A percentile compares a stretch with the other conserved stretches of the same genome.
These are phyloP conservation scores for Neopestalotiopsis sp. DNA, from an alignment of 2,329 filamentous ascomycete genomes.

Conservation along the genomic window DNA sequence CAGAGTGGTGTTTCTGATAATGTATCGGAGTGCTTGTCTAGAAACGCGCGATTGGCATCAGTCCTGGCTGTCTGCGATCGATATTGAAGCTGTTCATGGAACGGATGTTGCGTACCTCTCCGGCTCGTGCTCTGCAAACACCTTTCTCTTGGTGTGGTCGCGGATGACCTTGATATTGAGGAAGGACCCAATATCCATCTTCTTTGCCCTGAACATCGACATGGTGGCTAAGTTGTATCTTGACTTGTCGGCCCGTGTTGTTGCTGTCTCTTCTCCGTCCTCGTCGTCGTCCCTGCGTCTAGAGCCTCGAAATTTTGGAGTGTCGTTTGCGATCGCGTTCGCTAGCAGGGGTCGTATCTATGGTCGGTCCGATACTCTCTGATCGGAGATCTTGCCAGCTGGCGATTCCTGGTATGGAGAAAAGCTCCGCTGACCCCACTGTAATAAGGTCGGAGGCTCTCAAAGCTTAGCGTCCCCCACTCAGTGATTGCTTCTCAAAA, in stretches of 20 bases:
- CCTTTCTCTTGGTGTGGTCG: constrained; percentile 96
- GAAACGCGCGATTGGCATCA: background rate
- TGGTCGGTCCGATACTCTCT: background rate
- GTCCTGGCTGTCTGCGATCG: background rate
- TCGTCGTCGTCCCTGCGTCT: background rate
- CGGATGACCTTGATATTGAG: constrained; percentile 87
- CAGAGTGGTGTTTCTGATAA: constrained; percentile 90
- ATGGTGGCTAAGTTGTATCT: constrained; percentile 50
- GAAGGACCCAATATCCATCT: constrained; percentile 86
- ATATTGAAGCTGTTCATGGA: background rate
- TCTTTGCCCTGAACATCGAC: constrained; percentile 89
- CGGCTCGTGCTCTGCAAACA: constrained; percentile 84
- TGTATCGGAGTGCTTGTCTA: constrained; percentile 91
- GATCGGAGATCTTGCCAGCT: background rate
- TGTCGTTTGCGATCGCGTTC: background rate
- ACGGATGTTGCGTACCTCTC: constrained; percentile 69
- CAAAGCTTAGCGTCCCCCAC: constrained; percentile 1
- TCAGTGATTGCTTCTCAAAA: background rate
- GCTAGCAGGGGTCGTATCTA: background rate
- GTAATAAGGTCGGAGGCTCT: background rate
- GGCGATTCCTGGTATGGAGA: background rate
- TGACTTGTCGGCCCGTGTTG: background rate
- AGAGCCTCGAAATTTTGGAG: constrained; percentile 15
- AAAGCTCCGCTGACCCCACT: background rate
- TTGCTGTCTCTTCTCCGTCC: constrained; percentile 2